Base-by-base conservation (phyloP, 805 yeast species). In the Kazachstania bromeliacearum region DNA sequence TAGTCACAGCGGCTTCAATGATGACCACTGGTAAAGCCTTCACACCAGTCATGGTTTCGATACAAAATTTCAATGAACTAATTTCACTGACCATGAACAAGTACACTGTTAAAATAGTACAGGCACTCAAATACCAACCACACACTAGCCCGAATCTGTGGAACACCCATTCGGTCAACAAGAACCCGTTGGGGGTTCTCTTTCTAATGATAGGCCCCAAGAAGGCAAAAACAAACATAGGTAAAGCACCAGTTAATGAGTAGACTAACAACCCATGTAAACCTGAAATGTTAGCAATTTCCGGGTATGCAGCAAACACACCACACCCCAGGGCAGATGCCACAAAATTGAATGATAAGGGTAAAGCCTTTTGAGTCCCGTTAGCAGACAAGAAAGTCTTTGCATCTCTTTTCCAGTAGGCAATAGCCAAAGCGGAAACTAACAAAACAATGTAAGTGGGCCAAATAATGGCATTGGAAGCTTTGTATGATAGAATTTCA, bases 311-410 rank as follows among this genome's bases (percentile, higher is more conserved):
- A 8, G 92, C 73, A 25, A 88, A 63, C 36, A 85, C 75, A 58
- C 96, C 96, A 60, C 85, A 81, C 35, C 96, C 96, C 79, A 85
- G 68, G 73, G 94, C 94, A 46, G 94, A 78, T 34, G 96, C 96
- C 37, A 88, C 75, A 55, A 88, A 88, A 57, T 88, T 88, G 41
- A 88, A 66, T 2, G 95, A 82, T 47, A 88, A 64, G 1, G 95
- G 95, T 12, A 85, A 28, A 23, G 85, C 94, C 30, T 68, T 68
- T 49, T 83, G 88, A 1, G 95, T 76, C 9, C 92, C 79, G 60
- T 87, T 84, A 3, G 88, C 78, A 2, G 87, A 70, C 37, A 87
- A 60, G 51, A 83, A 88, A 5, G 76, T 70, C 28, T 68, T 66
- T 30, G 66, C 63, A 28, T 69, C 66, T 34, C 70, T 65, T 25